Conservation (phyloP, 768 basidiomycete genomes). For the Pleurotus platypus region DNA sequence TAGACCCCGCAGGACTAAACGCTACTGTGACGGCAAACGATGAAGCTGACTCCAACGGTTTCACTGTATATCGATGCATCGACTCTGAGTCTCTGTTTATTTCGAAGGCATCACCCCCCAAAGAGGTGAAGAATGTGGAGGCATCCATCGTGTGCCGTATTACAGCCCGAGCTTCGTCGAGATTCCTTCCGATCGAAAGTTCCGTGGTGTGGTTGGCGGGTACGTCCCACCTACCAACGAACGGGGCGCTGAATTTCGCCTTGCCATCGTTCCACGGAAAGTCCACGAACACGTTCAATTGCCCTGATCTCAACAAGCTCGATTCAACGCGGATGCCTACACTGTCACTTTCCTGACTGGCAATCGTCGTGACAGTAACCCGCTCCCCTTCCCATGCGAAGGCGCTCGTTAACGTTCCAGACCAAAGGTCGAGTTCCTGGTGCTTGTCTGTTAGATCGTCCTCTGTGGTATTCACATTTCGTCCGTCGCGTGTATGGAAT, state of each 20-base stretch:
- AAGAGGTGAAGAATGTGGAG: constrained; percentile 37
- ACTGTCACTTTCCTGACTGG: constrained; percentile 33
- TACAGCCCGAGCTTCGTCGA: constrained; percentile 22
- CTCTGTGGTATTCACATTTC: constrained; percentile 29
- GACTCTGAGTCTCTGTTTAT: constrained; percentile 39
- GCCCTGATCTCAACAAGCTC: constrained; percentile 28
- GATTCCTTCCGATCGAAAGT: constrained; percentile 17
- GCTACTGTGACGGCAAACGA: constrained; percentile 34
- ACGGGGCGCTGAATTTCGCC: constrained; percentile 52
- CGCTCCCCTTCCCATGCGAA: constrained; percentile 33
- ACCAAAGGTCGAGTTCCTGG: constrained; percentile 55
- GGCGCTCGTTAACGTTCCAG: constrained; percentile 42
- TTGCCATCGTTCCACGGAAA: constrained; percentile 63
- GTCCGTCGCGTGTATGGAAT: constrained; percentile 29
- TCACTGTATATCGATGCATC: constrained; percentile 45
- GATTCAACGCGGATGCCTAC: constrained; percentile 40
- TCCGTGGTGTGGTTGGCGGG: constrained; percentile 46
- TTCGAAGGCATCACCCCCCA: constrained; percentile 34
- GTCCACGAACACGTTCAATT: constrained; percentile 49
- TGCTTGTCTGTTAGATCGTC: constrained; percentile 27
- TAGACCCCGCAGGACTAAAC: constrained; percentile 20
- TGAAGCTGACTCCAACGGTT: constrained; percentile 20
- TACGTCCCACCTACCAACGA: constrained; percentile 50
- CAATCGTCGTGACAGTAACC: constrained; percentile 36
- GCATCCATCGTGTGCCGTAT: constrained; percentile 39